Evolutionary conservation across 768 basidiomycete species (phyloP), one percentile per base, ranked within the genome.

Genomic region (Auricularia sp.): DNA sequence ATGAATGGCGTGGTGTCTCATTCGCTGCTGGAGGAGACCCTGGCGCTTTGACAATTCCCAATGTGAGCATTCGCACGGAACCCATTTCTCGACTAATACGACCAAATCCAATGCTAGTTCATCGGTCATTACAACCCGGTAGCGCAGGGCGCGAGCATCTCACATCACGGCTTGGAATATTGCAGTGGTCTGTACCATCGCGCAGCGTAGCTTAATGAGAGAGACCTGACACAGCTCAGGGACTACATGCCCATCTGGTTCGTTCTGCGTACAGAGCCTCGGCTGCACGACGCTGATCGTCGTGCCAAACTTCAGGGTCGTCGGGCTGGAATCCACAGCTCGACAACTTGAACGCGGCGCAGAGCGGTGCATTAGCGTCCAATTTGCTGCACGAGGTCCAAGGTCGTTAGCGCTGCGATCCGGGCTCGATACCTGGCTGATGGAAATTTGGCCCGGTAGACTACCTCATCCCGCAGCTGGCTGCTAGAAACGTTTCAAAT

Each of bases 1-100:
- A 61, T n/a, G 64, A 65, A 24, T 65, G 64, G 64, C 56, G 64
- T n/a, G 64, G 64, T 6, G 64, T 61, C 36, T 65, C 64, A 6
- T 65, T 62, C 61, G 64, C 64, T 3, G 34, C 13, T 16, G 64
- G 64, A 4, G 42, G 21, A 10, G 59, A 65, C 37, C 64, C 64
- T 18, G 64, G 59, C 6, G 64, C 64, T 13, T 62, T 62, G 14
- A 65, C 64, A 18, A 34, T 65, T 29, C 64, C 64, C 18, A 65
- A 65, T 34, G 64, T 65, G 45, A 14, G 64, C 56, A 14, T 14
- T 18, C 34, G 10, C 13, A 10, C 61, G 42, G 14, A 24, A 11
- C 35, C n/a, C 6, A 39, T 65, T 42, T 42, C 7, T 7, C 39
- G 39, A 8, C 39, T 8, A 1, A 11, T 51, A 6, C 16, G 39